Percentiles rank a stretch among this genome's conserved stretches.
These are phyloP conservation scores for Chaetothyriales sp. DNA, from an alignment of 2,329 filamentous ascomycete genomes.

Conservation along the genomic window DNA sequence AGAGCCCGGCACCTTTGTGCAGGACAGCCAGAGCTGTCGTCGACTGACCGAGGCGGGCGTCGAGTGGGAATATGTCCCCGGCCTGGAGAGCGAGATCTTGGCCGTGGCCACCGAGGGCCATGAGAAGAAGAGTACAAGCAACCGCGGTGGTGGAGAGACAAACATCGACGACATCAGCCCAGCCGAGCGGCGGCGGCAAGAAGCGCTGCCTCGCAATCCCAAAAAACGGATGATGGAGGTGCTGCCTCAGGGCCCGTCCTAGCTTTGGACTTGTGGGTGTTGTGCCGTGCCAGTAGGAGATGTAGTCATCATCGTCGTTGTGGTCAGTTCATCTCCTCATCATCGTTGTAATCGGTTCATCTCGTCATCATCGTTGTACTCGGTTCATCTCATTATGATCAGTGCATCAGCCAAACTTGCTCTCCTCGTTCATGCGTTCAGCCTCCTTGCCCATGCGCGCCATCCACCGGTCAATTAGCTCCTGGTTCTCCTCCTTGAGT, in stretches of 20 bases:
- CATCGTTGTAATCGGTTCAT: not conserved
- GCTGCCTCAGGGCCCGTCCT: not conserved
- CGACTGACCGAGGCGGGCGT: slow-evolving; percentile 60
- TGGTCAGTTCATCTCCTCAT: not conserved
- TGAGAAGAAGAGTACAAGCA: slow-evolving; percentile 20
- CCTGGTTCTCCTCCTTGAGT: slow-evolving; percentile 68
- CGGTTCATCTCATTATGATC: too few species aligned
- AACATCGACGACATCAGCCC: not conserved
- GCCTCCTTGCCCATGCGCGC: slow-evolving; percentile 71
- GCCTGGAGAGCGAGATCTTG: slow-evolving; percentile 68
- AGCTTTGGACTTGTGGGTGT: too few species aligned
- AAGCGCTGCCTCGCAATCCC: slow-evolving; percentile 27
- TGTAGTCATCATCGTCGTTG: not conserved
- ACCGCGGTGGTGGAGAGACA: not conserved
- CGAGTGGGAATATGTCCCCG: slow-evolving; percentile 54
- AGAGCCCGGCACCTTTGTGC: slow-evolving; percentile 83
- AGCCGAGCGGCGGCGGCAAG: slow-evolving; percentile 18
- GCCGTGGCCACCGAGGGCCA: slow-evolving; percentile 74
- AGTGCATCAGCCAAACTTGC: slow-evolving; percentile 10
- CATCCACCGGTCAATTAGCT: slow-evolving; percentile 86
- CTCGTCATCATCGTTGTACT: not conserved
- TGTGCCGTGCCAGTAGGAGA: not conserved
- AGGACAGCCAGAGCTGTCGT: slow-evolving; percentile 57
- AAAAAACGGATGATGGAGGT: slow-evolving; percentile 34
- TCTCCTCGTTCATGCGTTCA: slow-evolving; percentile 61